Base-by-base conservation (phyloP, 2,329 filamentous ascomycete species). In the Cercospora berteroae region DNA sequence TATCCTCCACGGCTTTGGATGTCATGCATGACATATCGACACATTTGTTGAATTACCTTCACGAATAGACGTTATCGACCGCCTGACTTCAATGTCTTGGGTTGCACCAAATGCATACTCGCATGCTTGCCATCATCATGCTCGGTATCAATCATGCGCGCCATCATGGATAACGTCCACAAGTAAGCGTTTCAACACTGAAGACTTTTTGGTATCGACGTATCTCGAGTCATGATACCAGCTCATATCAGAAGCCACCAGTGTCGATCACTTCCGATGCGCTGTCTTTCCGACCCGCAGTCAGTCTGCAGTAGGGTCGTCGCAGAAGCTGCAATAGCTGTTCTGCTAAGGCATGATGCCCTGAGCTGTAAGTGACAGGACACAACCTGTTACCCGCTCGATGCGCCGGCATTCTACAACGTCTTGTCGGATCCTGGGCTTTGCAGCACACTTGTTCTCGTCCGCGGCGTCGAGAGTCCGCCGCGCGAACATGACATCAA, bases 281-380 rank as follows among this genome's bases (percentile, higher is more conserved):
- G 27, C 23, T 18, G 27, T 39, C 27, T n/a, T 2, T 27, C 16
- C 16, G 20, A 63, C 20, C 58, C 25, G 50, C 25, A 27, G 20
- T 29, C 44, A 25, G 52, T 55, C 60, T 60, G 52, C 60, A 20
- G 29, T 12, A 58, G 33, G n/a, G 20, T 67, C n/a, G 56, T 50
- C 55, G 55, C 33, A 42, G 57, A 27, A 59, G 39, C 59, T 64
- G 60, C 60, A 64, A 64, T 60, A 64, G 61, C 42, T 25, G 7
- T 18, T 20, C 36, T 58, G 31, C 25, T 67, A 64, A 64, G 44
- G 20, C 60, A 44, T 64, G 56, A 48, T 18, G 36, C 13, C 56
- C 60, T 60, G 9, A 25, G 9, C 52, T 23, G 44, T 50, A 2
- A 50, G 2, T 50, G 44, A 50, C n/a, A 48, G 44, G 20, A 50